Base-by-base conservation (phyloP, 306 rosid species). In the Benincasa hispida region DNA sequence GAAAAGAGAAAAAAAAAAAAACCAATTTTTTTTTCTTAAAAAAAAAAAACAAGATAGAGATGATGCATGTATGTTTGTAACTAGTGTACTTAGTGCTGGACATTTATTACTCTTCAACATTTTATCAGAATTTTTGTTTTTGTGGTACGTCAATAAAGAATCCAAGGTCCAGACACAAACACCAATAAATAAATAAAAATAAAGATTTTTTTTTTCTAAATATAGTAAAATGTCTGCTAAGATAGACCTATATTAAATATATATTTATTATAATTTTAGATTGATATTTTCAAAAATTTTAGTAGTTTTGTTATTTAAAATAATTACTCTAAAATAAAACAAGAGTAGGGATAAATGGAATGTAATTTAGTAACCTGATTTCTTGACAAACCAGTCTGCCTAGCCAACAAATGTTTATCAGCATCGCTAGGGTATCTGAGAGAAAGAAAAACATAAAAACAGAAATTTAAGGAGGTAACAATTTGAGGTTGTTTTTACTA, bases 361-460 rank as follows among this genome's bases (percentile, higher is more conserved):
- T 60, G 6, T 62, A 62, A 62, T 62, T 62, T 77, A 77, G 65
- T n/a, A 3, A 77, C 80, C 66, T 77, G 80, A 66, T 77, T 77
- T 66, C 80, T 77, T 39, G 80, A 77, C 24, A 77, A 77, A 22
- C 80, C 80, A 34, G 80, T 77, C 75, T 77, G 80, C 19, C 80
- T 22, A 17, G 80, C 75, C 65, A 77, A 37, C 63, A 66, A 69
- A 77, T 77, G 80, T 41, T 77, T 77, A 66, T 77, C 80, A 63
- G 75, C 80, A 54, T 77, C 80, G 21, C 80, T 77, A 63, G 80
- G 80, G 37, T 77, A 77, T 75, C 80, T 77, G 66, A 63, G 66
- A 77, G 11, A 58, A 0, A 28, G 14, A 27, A 5, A 30, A 2
- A 6, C 11, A 63, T 10, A 17, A 21, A 21, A 10, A 47, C 8